A percentile compares a stretch with the other conserved stretches of the same genome.
Evolutionary conservation across 108 stramenopile genomes (phyloP).

Genomic region (Pseudonitzschia delicatissima): DNA sequence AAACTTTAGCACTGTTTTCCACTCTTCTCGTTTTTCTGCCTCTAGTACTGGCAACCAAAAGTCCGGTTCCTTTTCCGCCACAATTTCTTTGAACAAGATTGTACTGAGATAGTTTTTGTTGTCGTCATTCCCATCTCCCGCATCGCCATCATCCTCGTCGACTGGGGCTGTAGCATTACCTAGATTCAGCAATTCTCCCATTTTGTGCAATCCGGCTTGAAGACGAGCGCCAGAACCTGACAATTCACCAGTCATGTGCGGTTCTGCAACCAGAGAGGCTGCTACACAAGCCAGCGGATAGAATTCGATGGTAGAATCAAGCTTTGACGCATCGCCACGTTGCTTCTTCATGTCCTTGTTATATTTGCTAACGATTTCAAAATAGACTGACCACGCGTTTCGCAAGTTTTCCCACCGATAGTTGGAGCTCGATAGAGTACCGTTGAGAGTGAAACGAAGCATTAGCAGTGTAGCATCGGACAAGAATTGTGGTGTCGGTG

Average conservation of each 20-base stretch:
- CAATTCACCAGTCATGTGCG: slow-evolving; percentile 19
- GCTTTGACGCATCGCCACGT: background rate
- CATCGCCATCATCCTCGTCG: slow-evolving; percentile 15
- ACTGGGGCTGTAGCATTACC: slow-evolving; percentile 30
- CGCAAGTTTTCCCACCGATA: slow-evolving; percentile 65
- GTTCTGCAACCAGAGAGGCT: slow-evolving; percentile 44
- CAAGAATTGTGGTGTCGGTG: slow-evolving; percentile 70
- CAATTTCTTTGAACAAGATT: slow-evolving; percentile 28
- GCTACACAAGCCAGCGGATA: slow-evolving; percentile 58
- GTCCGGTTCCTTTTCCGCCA: slow-evolving; percentile 41
- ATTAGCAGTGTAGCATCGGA: slow-evolving; percentile 70
- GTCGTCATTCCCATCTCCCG: background rate
- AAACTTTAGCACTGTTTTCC: slow-evolving; percentile 47
- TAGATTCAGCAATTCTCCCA: slow-evolving; percentile 66
- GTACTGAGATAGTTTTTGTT: slow-evolving; percentile 15
- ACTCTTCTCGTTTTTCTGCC: slow-evolving; percentile 41
- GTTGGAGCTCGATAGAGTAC: slow-evolving; percentile 54
- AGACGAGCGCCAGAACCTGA: slow-evolving; percentile 24
- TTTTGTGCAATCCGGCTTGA: slow-evolving; percentile 46
- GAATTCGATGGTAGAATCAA: slow-evolving; percentile 29
- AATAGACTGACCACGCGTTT: slow-evolving; percentile 54
- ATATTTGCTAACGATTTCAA: slow-evolving; percentile 32
- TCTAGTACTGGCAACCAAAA: slow-evolving; percentile 41
- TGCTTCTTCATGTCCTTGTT: background rate
- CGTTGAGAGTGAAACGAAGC: slow-evolving; percentile 71